Conservation (phyloP, 2,329 filamentous ascomycete genomes). For the Emergomyces orientalis region DNA sequence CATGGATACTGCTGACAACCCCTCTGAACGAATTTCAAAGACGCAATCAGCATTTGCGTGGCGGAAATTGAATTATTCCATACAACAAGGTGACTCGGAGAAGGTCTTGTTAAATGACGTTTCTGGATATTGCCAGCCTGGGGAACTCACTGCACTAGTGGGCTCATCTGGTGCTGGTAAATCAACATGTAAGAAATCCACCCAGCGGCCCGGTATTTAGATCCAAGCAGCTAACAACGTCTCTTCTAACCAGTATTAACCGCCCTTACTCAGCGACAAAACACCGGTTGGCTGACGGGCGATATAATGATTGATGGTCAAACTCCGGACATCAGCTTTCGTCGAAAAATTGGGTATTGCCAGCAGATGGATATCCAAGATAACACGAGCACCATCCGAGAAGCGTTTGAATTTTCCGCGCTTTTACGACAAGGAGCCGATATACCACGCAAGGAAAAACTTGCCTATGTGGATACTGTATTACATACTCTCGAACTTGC, state of each 20-base stretch:
- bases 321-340: slow-evolving; percentile 49
- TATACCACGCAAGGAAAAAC: slow-evolving; percentile 46
- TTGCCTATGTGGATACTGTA: slow-evolving; percentile 53
- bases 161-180: slow-evolving; percentile 70
- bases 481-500: slow-evolving; percentile 51
- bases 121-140: slow-evolving; percentile 64
- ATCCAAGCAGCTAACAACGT: neutral
- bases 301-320: slow-evolving; percentile 56
- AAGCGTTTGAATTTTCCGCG: slow-evolving; percentile 57
- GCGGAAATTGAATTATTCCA: slow-evolving; percentile 56
- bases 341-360: slow-evolving; percentile 58
- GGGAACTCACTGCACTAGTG: slow-evolving; percentile 66
- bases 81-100: slow-evolving; percentile 51
- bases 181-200: slow-evolving; percentile 24
- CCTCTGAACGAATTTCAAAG: slow-evolving; percentile 34
- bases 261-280: slow-evolving; percentile 59
- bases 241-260: slow-evolving; percentile 59
- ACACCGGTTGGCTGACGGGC: slow-evolving; percentile 49
- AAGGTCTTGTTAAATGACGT: slow-evolving; percentile 55
- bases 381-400: slow-evolving; percentile 53
- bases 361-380: slow-evolving; percentile 62
- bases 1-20: slow-evolving; percentile 18
- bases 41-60: slow-evolving; percentile 58
- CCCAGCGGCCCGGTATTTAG: neutral
- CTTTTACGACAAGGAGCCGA: slow-evolving; percentile 47